Evolutionary conservation across 208 protist species (phyloP), one percentile per base, ranked within the genome.

Genomic region (Trypanosoma boissoni): DNA sequence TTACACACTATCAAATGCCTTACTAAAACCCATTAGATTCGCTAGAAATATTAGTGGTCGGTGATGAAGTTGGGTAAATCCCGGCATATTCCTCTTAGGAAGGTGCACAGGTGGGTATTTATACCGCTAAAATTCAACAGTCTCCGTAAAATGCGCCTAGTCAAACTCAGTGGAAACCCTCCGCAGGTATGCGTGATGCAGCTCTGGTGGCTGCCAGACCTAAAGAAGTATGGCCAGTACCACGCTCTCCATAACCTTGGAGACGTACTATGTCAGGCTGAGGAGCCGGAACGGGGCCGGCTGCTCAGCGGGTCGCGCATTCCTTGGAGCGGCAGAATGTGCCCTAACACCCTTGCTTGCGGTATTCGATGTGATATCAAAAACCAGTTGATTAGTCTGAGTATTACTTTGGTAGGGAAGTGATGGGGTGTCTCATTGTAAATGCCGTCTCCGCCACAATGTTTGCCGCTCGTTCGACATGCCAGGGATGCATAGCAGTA

Each of bases 381-480:
- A 54, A 12, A 37, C 27, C 27, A 36, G 29, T 37, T 54, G 21
- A 54, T 54, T 3, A 29, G n/a, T 18, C 5, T 54, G 2, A 54
- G 20, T 3, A 37, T 2, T 18, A 12, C 49, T 37, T 32, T 26
- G n/a, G 5, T 6, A 4, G 5, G 27, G 2, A 54, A 20, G n/a
- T 54, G 49, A 21, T 54, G 49, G 49, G 36, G 49, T 18, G 21
- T 29, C 26, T 54, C 49, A 20, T 36, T 54, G 49, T 54, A 54
- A 18, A 54, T 54, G 21, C 20, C 49, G n/a, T 54, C 49, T 37
- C 26, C 26, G 49, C 27, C 49, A 54, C 8, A 36, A 16, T 21
- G 23, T 32, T 54, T 54, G 8, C 28, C 28, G 5, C 26, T 37
- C 14, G 49, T 21, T 26, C 14, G 21, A 54, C 27, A 12, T 12